Evolutionary conservation across 805 yeast genomes (phyloP).

Genomic region (Zygosaccharomyces bisporus): DNA sequence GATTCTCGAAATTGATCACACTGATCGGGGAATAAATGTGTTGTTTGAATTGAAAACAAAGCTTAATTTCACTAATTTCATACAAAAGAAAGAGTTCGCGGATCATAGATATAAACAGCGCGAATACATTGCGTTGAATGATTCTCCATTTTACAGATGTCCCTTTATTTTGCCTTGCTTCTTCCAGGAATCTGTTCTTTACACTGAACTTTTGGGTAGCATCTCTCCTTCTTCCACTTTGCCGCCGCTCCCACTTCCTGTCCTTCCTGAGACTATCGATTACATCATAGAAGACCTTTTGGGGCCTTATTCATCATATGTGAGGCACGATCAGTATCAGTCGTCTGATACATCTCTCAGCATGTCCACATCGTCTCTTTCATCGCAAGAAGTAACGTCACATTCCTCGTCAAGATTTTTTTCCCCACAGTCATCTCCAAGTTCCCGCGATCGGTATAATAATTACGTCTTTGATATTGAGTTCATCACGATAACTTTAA

Average conservation of each 20-base stretch:
- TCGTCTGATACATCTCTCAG: conserved; percentile 3
- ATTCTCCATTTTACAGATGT: conserved; percentile 77
- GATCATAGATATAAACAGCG: conserved; percentile 54
- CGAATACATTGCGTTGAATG: conserved; percentile 62
- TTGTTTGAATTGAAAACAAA: conserved; percentile 53
- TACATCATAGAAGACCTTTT: conserved; percentile 39
- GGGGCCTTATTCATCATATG: conserved; percentile 15
- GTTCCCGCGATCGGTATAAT: conserved; percentile 10
- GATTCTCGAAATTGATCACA: conserved; percentile 10
- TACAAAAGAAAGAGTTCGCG: conserved; percentile 46
- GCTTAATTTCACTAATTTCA: conserved; percentile 54
- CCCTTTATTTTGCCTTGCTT: conserved; percentile 63
- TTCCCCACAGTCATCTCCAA: conserved; percentile 5
- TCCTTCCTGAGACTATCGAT: conserved; percentile 48
- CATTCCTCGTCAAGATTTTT: background rate
- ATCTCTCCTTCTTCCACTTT: conserved; percentile 59
- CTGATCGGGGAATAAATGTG: conserved; percentile 21
- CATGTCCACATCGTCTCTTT: background rate
- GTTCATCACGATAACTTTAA: conserved; percentile 41
- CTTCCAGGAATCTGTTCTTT: conserved; percentile 42
- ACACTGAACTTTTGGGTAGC: conserved; percentile 47
- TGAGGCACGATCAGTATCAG: conserved; percentile 2
- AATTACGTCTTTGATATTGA: conserved; percentile 41
- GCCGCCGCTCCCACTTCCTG: conserved; percentile 61
- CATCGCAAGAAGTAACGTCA: background rate